A percentile compares a stretch with the other conserved stretches of the same genome.
Evolutionary conservation across 345 rosid genomes (phyloP).

Genomic region (Nephelium lappaceum): DNA sequence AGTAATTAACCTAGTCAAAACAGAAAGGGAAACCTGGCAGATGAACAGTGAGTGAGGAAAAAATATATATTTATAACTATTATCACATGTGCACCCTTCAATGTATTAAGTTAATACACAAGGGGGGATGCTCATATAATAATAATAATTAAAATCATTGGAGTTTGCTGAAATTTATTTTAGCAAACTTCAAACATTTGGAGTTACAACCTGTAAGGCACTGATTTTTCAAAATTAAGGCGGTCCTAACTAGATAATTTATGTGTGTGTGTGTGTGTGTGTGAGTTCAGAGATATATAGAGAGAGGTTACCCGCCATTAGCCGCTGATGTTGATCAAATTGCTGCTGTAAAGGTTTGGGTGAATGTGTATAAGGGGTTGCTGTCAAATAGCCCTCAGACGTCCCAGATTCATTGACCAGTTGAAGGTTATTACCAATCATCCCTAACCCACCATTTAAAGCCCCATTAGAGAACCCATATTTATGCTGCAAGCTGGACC

Average conservation of each 20-base stretch:
- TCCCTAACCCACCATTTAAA: constrained; percentile 62
- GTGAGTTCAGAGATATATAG: constrained; percentile 6
- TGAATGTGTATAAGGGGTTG: constrained; percentile 53
- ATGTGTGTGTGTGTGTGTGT: not conserved
- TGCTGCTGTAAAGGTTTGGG: constrained; percentile 63
- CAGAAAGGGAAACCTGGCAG: not conserved
- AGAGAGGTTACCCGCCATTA: constrained; percentile 56
- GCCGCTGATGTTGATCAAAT: constrained; percentile 67
- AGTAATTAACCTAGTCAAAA: constrained; percentile 8
- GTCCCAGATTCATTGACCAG: constrained; percentile 51
- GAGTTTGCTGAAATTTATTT: not conserved
- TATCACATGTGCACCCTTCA: too few species aligned
- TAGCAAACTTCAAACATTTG: not conserved
- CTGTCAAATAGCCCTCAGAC: constrained; percentile 60
- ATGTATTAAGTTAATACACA: too few species aligned
- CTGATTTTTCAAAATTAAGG: not conserved
- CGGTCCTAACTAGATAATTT: not conserved
- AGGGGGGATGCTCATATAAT: not conserved
- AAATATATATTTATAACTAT: too few species aligned
- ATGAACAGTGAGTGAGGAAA: constrained; percentile 1
- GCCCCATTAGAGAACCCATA: constrained; percentile 67
- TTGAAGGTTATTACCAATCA: constrained; percentile 55
- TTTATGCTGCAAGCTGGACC: constrained; percentile 76
- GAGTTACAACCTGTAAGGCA: not conserved
- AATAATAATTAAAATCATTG: not conserved